Evolutionary conservation across 148 eudicot genomes (phyloP).

Genomic region (Camellia lanceoleosa): DNA sequence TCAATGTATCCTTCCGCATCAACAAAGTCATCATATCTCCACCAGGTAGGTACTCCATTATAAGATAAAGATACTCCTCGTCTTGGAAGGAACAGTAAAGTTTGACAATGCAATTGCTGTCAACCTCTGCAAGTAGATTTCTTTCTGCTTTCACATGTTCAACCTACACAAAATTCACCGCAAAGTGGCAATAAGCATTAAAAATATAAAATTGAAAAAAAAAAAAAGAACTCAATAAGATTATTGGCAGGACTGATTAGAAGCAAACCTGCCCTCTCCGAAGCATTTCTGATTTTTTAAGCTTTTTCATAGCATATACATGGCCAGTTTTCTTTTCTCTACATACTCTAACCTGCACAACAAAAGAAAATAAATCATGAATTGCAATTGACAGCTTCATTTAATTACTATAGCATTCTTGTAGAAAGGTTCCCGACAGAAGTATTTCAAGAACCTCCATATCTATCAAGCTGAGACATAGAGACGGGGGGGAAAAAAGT

Average conservation of each 20-base stretch:
- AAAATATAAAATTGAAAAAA: background rate
- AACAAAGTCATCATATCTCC: conserved; percentile 99
- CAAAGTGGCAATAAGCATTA: conserved; percentile 20
- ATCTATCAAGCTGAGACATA: background rate
- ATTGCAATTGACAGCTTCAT: background rate
- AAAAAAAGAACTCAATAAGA: background rate
- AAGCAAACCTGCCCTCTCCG: conserved; percentile 85
- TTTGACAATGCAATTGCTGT: conserved; percentile 98
- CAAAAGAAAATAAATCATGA: background rate
- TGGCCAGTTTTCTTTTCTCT: conserved; percentile 84
- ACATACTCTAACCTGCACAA: conserved; percentile 82
- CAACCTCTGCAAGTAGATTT: conserved; percentile 96
- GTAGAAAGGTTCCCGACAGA: background rate
- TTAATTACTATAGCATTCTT: background rate
- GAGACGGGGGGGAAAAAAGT: background rate
- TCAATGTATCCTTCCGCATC: conserved; percentile 93
- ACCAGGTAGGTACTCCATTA: conserved; percentile 98
- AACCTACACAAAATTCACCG: conserved; percentile 48
- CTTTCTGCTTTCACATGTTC: conserved; percentile 99
- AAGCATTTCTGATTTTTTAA: conserved; percentile 97
- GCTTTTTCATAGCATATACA: conserved; percentile 98
- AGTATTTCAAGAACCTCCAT: conserved; percentile 8
- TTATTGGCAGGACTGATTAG: conserved; percentile 9
- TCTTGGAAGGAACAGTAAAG: conserved; percentile 99
- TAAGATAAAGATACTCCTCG: conserved; percentile 90